Evolutionary conservation across 2,329 filamentous ascomycete species (phyloP), one percentile per base, ranked within the genome.

Genomic region (Pestalotiopsis fici): DNA sequence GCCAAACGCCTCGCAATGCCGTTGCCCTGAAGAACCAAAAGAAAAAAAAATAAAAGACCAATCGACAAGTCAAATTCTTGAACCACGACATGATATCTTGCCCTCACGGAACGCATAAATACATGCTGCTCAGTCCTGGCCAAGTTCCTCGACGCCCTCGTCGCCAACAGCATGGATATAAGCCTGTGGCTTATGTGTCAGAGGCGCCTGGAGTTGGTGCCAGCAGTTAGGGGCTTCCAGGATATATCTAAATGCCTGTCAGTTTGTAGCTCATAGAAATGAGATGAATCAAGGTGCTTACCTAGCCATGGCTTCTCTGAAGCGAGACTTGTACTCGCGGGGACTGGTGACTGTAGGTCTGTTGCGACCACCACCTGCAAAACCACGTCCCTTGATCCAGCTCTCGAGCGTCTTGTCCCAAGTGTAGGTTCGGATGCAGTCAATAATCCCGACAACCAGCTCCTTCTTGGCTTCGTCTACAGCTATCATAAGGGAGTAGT

Each of bases 341-440:
- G 96, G 97, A 79, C 93, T 97, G 12, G 96, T 99, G 63, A 99
- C 96, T 0, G 96, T 99, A 9, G 97, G 97, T 69, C 94, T 88
- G 74, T 97, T 93, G 67, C 92, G 89, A 35, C 91, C 90, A 67
- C 91, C 90, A 5, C 90, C 90, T 0, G 88, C 92, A 74, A 95
- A 94, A 0, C 93, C 96, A 50, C 95, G 92, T 76, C 98, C 95
- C 80, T 99, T 99, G 86, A 99, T 98, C 96, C 96, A 99, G 65
- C 92, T 96, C 82, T 99, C 96, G n/a, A 99, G 88, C 78, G 98
- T 98, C 86, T 99, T 99, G 83, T 99, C 96, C 94, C 96, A 99
- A 0, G 96, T 99, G 78, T 98, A 99, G 0, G 96, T 99, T 66
- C 96, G 90, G 72, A 99, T 98, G 78, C 96, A 98, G 78, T 99